Conservation (phyloP, 148 eudicot species). For the Vaccinium myrtillus region DNA sequence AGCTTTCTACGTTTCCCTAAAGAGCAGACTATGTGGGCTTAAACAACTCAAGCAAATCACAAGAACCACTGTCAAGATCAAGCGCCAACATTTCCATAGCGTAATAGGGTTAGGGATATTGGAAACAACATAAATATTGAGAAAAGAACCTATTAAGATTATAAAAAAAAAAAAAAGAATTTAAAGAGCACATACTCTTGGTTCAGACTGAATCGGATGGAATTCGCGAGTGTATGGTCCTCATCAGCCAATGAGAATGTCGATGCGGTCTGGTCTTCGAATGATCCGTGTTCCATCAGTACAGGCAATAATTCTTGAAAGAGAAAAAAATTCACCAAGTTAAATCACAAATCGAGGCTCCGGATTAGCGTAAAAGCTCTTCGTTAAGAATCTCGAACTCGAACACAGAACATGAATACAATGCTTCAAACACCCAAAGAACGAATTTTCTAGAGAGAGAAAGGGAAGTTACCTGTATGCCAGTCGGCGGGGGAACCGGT, state of each 20-base stretch:
- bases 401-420: background rate
- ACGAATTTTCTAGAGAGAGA: background rate
- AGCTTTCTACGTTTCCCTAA: background rate
- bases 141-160: background rate
- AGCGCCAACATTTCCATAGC: background rate
- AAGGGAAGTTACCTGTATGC: background rate
- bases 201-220: slow-evolving; percentile 72
- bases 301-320: background rate
- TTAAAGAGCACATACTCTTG: slow-evolving; percentile 52
- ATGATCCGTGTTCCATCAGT: slow-evolving; percentile 71
- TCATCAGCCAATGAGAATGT: slow-evolving; percentile 84
- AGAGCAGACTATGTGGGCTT: background rate
- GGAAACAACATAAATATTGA: background rate
- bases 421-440: background rate
- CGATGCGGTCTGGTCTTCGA: slow-evolving; percentile 62
- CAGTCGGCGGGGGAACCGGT: background rate
- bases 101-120: background rate
- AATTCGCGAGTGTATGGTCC: slow-evolving; percentile 88
- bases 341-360: background rate
- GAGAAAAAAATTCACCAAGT: background rate
- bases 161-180: background rate
- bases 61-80: background rate
- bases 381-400: background rate
- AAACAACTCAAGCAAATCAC: background rate
- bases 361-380: background rate